Evolutionary conservation across 495 filamentous ascomycete genomes (phyloP).

Genomic region (Chlorociboria aeruginascens): DNA sequence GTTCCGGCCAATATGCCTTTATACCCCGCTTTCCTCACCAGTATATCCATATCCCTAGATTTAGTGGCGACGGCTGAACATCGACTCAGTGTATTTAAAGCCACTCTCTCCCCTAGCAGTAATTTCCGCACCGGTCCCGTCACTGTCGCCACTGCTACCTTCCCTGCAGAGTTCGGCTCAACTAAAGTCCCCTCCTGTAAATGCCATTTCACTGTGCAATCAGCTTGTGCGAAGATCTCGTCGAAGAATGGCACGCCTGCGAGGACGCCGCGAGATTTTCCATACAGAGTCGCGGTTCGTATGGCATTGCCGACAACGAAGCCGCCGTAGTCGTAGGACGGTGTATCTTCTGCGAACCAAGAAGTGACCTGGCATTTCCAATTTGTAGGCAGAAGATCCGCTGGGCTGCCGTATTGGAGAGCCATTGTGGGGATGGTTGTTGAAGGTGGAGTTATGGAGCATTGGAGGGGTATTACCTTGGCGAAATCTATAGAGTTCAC

Average conservation of each 20-base stretch:
- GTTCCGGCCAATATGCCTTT: conserved; percentile 82
- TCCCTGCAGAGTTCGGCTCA: conserved; percentile 39
- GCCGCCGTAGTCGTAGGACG: conserved; percentile 91
- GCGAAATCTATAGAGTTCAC: too few species aligned
- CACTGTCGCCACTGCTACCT: conserved; percentile 63
- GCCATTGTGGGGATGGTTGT: conserved; percentile 28
- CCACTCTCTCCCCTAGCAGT: conserved; percentile 85
- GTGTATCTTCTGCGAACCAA: conserved; percentile 94
- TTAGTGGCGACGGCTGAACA: conserved; percentile 87
- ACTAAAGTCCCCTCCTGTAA: conserved; percentile 59
- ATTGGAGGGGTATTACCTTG: too few species aligned
- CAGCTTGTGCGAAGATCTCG: conserved; percentile 82
- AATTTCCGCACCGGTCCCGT: conserved; percentile 74
- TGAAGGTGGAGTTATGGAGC: too few species aligned
- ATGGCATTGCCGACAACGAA: conserved; percentile 81
- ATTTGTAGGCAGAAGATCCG: conserved; percentile 70
- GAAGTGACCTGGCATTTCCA: conserved; percentile 69
- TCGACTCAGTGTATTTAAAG: conserved; percentile 79
- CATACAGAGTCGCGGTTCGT: conserved; percentile 70
- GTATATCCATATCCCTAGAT: conserved; percentile 36
- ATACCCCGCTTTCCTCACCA: conserved; percentile 54
- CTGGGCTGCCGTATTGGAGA: conserved; percentile 57
- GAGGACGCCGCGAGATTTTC: conserved; percentile 79
- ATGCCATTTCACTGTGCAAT: conserved; percentile 86
- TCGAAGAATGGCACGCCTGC: conserved; percentile 93